Evolutionary conservation across 2,329 filamentous ascomycete genomes (phyloP), one percentile per base, ranked within the genome.

Genomic region (Colletotrichum sp.): DNA sequence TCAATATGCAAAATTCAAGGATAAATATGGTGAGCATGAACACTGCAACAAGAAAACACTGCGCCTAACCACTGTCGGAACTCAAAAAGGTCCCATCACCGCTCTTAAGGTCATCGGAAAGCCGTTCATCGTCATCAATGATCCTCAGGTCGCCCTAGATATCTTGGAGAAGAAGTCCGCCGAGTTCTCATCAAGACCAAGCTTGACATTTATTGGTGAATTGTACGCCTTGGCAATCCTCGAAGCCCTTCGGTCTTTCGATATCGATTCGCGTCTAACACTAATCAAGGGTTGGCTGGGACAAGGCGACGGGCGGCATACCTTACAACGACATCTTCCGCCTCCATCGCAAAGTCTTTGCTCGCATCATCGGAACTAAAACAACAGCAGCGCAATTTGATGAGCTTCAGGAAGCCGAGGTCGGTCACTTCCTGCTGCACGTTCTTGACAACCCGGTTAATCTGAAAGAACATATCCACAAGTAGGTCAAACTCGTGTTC

Each of bases 311-410:
- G 3, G 82, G 81, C 3, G 75, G 85, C 18, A 79, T 80, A 36
- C 80, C 79, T 18, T 85, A 88, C 71, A 83, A 83, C 9, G 79
- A 82, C 16, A 82, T 79, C 12, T 85, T 86, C 22, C 82, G 82
- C 30, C 80, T 81, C 5, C 83, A 88, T 66, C 87, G 89, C 10
- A 90, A 87, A 78, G 83, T 86, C 16, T 83, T 88, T 52, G 81
- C 83, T 25, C 82, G 84, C 28, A 82, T 86, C 15, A 80, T 90
- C 8, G 88, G 89, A 1, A 85, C 87, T 0, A 86, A 86, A 32
- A 74, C 77, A 0, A 77, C 82, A 0, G 83, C 86, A 1, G 74
- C 83, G 1, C 83, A 84, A n/a, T 89, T 86, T 72, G 79, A 86
- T 36, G 52, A 75, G 0, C 60, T 88, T 1, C 86, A 89, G 74